Base-by-base conservation (phyloP, 495 filamentous ascomycete species). In the Talaromyces thailandensis region DNA sequence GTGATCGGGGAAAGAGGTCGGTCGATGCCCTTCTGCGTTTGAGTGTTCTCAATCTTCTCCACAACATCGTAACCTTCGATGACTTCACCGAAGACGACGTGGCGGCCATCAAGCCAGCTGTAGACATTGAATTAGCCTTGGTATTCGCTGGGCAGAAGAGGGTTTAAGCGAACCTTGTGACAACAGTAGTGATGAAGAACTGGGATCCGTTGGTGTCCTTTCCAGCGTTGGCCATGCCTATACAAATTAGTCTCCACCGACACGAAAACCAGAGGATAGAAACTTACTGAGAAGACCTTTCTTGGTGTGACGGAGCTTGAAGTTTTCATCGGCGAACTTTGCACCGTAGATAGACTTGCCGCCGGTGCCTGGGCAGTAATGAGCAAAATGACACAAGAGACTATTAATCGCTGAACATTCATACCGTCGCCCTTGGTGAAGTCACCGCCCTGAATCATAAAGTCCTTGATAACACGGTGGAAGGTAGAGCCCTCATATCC, bases 401-500 rank as follows among this genome's bases (percentile, higher is more conserved):
- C 6, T 25, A 29, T 25, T 45, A n/a, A 35, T n/a, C 14, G n/a
- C 6, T 4, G 18, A 21, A 11, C 11, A 2, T 16, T 9, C 11
- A 55, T 64, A 83, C 83, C 93, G 71, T 99, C 93, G 66, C 87
- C 87, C 64, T 87, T 91, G 75, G 95, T 99, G 80, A 99, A 99
- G 80, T 99, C 95, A 79, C 95, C 94, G 73, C 94, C 94, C 80
- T 98, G 94, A 74, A 97, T 96, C 94, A 98, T 98, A 82, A 98
- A 98, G 62, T 88, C 70, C 81, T 93, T 92, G 81, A 98, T 98
- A 70, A 98, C 95, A 78, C 94, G 90, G 85, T 98, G 94, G 88
- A 98, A 98, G 73, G 77, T 85, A 24, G 92, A 96, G 35, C 91
- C 93, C 75, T 97, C 86, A 74, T 97, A 98, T 62, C 94, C 94